phyloP scores from a whole-genome alignment of 2,329 filamentous ascomycete species.

The Podosphaera xanthii region DNA sequence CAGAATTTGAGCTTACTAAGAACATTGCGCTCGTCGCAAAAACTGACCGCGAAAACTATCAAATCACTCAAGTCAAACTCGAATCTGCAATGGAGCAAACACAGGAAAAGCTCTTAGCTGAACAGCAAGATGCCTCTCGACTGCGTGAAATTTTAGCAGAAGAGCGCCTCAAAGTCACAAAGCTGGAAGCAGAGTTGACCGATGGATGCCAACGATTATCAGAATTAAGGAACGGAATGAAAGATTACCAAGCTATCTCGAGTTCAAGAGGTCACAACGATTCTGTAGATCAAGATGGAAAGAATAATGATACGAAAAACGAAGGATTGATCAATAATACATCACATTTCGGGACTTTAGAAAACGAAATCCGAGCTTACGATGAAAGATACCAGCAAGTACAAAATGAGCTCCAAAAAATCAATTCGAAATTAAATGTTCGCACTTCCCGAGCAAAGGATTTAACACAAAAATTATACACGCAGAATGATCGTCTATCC shows the following conservation, averaged over 20 bases:
- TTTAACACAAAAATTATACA: constrained; percentile 60
- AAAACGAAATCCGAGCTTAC: constrained; percentile 49
- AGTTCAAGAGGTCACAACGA: constrained; percentile 54
- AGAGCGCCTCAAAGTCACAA: constrained; percentile 29
- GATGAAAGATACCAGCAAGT: constrained; percentile 38
- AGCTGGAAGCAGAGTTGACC: constrained; percentile 32
- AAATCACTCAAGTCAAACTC: constrained; percentile 29
- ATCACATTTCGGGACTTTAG: constrained; percentile 50
- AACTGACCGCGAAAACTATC: constrained; percentile 38
- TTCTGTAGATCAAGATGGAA: constrained; percentile 48
- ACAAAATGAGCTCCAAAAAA: constrained; percentile 26
- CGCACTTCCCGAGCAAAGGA: constrained; percentile 58
- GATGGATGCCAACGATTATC: constrained; percentile 48
- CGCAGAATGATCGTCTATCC: constrained; percentile 64
- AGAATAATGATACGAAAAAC: too few relatives aligned
- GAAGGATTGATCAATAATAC: constrained; percentile 33
- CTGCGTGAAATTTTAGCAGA: constrained; percentile 30
- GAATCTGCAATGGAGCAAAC: constrained; percentile 32
- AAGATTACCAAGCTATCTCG: constrained; percentile 65
- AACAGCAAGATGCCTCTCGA: constrained; percentile 28
- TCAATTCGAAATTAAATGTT: constrained; percentile 38
- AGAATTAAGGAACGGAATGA: constrained; percentile 45
- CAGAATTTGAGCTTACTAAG: constrained; percentile 36
- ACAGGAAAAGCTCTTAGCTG: constrained; percentile 27
- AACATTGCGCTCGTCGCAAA: constrained; percentile 35